These are phyloP conservation scores for Yamadazyma olivae DNA, from an alignment of 805 yeast species.

Conservation along the genomic window DNA sequence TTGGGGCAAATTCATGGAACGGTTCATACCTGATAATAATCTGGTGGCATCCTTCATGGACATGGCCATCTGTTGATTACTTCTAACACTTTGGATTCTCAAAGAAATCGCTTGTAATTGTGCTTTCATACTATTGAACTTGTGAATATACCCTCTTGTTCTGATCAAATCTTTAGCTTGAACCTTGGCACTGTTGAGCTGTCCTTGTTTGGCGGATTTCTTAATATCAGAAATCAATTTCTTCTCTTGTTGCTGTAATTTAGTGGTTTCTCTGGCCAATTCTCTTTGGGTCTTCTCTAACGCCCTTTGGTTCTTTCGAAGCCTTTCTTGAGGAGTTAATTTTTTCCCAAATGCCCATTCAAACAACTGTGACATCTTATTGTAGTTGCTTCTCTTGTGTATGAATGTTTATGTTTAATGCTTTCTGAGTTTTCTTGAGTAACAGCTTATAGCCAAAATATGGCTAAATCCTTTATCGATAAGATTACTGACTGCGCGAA, in stretches of 20 bases:
- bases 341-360: conserved; percentile 97
- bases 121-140: conserved; percentile 90
- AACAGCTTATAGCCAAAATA: too few relatives aligned
- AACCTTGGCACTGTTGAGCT: conserved; percentile 82
- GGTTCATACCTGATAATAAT: conserved; percentile 81
- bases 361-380: conserved; percentile 40
- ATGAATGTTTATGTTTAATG: too few relatives aligned
- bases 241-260: conserved; percentile 90
- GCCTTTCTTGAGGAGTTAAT: conserved; percentile 90
- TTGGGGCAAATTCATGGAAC: conserved; percentile 87
- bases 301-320: conserved; percentile 93
- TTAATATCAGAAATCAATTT: conserved; percentile 81
- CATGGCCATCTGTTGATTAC: conserved; percentile 91
- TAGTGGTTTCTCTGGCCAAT: conserved; percentile 79
- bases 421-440: too few relatives aligned
- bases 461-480: background rate
- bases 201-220: conserved; percentile 88
- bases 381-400: too few relatives aligned
- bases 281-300: conserved; percentile 94
- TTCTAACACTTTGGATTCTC: conserved; percentile 87
- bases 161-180: conserved; percentile 95
- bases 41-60: conserved; percentile 94
- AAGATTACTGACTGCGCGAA: too few relatives aligned
- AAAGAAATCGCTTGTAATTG: conserved; percentile 93
- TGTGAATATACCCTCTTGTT: conserved; percentile 77